Evolutionary conservation across 768 basidiomycete species (phyloP).

Genomic region (Boletellus sp.): DNA sequence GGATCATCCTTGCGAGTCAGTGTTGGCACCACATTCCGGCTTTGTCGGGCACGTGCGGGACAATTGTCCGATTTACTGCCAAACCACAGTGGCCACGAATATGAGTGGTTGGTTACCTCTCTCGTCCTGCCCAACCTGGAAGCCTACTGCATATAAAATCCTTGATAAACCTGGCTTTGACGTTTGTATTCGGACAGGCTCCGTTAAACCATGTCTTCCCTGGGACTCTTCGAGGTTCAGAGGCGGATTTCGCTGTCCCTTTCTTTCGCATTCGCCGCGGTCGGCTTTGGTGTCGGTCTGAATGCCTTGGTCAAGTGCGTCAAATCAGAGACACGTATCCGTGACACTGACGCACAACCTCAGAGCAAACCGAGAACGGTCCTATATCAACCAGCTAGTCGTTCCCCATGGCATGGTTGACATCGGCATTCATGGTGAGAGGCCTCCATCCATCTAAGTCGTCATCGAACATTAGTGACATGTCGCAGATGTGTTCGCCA

Average conservation of each 20-base stretch:
- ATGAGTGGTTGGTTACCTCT: neutral
- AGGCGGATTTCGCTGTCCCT: conserved; percentile 27
- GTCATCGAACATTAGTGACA: neutral
- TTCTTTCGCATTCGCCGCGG: conserved; percentile 30
- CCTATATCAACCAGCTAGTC: conserved; percentile 8
- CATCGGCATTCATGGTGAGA: conserved; percentile 15
- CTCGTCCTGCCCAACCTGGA: neutral
- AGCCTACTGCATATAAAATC: conserved; percentile 3
- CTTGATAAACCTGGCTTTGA: neutral
- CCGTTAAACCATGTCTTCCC: conserved; percentile 5
- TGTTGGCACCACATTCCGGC: neutral
- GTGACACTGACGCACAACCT: neutral
- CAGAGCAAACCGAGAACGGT: conserved; percentile 14
- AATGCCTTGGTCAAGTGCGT: conserved; percentile 23
- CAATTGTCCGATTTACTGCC: neutral
- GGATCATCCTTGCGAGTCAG: conserved; percentile 2
- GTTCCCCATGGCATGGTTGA: conserved; percentile 6
- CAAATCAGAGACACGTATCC: neutral
- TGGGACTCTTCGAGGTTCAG: neutral
- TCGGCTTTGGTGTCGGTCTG: conserved; percentile 16
- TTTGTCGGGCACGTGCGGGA: neutral
- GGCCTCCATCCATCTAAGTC: neutral
- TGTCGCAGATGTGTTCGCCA: conserved; percentile 36
- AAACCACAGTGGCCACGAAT: neutral
- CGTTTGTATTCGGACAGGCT: neutral